A percentile compares a stretch with the other conserved stretches of the same genome.
These are phyloP conservation scores for Pichia terricola DNA, from an alignment of 1,139 yeast species.

Conservation along the genomic window DNA sequence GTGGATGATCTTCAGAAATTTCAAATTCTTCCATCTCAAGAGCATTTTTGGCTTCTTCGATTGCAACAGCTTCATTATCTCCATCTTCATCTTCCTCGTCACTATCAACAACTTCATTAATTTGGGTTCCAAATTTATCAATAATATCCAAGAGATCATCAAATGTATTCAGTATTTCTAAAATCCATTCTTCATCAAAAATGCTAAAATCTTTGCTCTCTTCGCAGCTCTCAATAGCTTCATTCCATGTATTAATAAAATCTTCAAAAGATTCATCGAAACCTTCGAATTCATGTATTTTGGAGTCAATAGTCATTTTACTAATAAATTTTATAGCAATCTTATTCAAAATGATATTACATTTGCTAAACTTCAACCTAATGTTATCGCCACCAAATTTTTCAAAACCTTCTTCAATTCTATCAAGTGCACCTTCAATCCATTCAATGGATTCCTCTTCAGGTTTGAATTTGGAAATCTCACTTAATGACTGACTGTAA, in stretches of 20 bases:
- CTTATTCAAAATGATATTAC: conserved; percentile 46
- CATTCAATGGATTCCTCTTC: conserved; percentile 18
- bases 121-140: conserved; percentile 50
- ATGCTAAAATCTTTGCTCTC: conserved; percentile 13
- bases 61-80: conserved; percentile 28
- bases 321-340: conserved; percentile 51
- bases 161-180: conserved; percentile 20
- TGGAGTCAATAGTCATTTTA: conserved; percentile 34
- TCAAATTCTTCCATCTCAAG: conserved; percentile 23
- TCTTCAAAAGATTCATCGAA: conserved; percentile 23
- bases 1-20: conserved; percentile 44
- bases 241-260: conserved; percentile 8
- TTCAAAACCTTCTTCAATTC: conserved; percentile 53
- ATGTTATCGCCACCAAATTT: conserved; percentile 26
- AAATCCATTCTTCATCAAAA: conserved; percentile 17
- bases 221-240: conserved; percentile 27
- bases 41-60: conserved; percentile 21
- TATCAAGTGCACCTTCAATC: conserved; percentile 62
- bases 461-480: conserved; percentile 48
- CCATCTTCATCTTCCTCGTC: conserved; percentile 33
- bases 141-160: conserved; percentile 61
- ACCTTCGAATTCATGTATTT: conserved; percentile 31
- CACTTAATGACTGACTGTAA: conserved; percentile 65
- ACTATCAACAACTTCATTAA: conserved; percentile 42
- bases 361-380: conserved; percentile 34